phyloP scores from a whole-genome alignment of 306 rosid genomes.

The Prunus mira region DNA sequence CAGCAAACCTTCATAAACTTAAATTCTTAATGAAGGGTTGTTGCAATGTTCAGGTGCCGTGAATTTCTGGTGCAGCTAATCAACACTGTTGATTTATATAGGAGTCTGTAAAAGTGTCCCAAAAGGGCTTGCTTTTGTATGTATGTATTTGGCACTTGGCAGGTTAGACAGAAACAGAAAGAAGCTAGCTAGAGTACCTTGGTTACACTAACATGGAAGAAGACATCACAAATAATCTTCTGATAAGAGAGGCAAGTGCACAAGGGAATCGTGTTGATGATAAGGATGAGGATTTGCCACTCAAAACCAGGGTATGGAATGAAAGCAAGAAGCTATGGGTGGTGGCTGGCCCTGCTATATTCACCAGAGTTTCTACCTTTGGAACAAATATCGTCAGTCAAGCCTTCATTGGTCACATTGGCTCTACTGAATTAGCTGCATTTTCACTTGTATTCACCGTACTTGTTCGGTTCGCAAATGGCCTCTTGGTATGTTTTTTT shows the following conservation, averaged over 20 bases:
- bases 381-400: conserved; percentile 41
- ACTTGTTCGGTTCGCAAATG: conserved; percentile 49
- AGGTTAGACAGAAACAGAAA: neutral
- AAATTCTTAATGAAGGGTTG: too few relatives aligned
- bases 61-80: too few relatives aligned
- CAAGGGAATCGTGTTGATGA: conserved; percentile 3
- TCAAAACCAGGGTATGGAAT: conserved; percentile 36
- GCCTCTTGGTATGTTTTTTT: conserved; percentile 38
- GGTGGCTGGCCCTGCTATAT: conserved; percentile 58
- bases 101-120: too few relatives aligned
- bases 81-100: too few relatives aligned
- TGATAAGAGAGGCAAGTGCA: conserved; percentile 13
- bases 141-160: neutral
- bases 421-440: conserved; percentile 51
- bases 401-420: conserved; percentile 51
- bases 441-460: conserved; percentile 50
- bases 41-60: too few relatives aligned
- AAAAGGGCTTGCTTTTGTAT: too few relatives aligned
- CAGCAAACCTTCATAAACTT: too few relatives aligned
- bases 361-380: conserved; percentile 46
- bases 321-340: conserved; percentile 55
- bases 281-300: conserved; percentile 18
- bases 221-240: conserved; percentile 24
- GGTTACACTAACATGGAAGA: conserved; percentile 17
- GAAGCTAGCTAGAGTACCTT: too few relatives aligned